Percentiles rank a stretch among this genome's conserved stretches.
These are phyloP conservation scores for Quercus robur DNA, from an alignment of 306 rosid species.

Conservation along the genomic window DNA sequence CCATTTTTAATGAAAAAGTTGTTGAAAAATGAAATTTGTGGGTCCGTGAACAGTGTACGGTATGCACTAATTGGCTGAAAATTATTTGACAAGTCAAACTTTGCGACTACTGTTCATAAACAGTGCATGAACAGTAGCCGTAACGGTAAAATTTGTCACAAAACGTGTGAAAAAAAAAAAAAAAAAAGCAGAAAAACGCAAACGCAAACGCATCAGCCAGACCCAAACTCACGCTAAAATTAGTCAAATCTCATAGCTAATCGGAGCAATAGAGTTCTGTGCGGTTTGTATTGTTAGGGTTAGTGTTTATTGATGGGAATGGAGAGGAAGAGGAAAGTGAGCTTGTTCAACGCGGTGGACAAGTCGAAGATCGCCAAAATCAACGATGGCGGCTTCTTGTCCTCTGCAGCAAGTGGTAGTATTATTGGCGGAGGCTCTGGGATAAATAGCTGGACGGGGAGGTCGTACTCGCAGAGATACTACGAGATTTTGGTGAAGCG, in stretches of 20 bases:
- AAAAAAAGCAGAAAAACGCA: no score
- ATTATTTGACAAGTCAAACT: no score
- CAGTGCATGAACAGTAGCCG: no score
- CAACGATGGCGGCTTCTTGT: slow-evolving; percentile 32
- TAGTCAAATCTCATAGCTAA: neutral
- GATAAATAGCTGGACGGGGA: slow-evolving; percentile 70
- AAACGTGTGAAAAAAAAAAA: no score
- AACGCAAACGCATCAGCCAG: no score
- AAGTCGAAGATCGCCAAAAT: slow-evolving; percentile 36
- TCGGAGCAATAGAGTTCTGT: neutral
- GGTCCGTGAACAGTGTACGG: no score
- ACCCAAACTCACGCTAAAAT: no score
- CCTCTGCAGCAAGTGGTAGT: neutral
- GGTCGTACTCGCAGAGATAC: slow-evolving; percentile 68
- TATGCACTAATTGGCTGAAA: no score
- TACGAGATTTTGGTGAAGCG: slow-evolving; percentile 77
- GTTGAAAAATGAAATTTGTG: no score
- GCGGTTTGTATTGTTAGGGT: neutral
- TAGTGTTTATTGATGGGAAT: slow-evolving; percentile 55
- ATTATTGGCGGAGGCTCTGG: slow-evolving; percentile 1
- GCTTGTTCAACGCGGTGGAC: slow-evolving; percentile 85
- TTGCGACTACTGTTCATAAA: no score
- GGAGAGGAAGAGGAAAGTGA: slow-evolving; percentile 86
- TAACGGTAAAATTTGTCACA: no score
- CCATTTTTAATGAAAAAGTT: no score